A percentile compares a stretch with the other conserved stretches of the same genome.
Conservation (phyloP, 2,329 filamentous ascomycete species). For the Hypoxylon sp. region DNA sequence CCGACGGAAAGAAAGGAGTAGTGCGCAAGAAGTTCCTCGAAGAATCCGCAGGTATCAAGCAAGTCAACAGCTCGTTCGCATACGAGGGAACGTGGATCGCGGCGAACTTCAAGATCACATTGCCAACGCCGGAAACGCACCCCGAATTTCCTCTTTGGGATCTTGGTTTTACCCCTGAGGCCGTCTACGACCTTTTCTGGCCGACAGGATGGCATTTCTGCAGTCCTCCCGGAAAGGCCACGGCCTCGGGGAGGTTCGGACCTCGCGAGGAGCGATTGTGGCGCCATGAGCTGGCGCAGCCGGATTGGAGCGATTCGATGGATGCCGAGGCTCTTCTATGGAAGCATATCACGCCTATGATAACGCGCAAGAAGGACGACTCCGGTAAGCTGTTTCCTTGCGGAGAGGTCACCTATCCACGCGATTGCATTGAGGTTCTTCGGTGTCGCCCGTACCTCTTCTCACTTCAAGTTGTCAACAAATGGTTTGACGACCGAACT, state of each 20-base stretch:
- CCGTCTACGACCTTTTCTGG: constrained; percentile 59
- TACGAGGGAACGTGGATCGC: constrained; percentile 58
- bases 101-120: constrained; percentile 53
- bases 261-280: constrained; percentile 51
- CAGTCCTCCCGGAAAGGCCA: constrained; percentile 52
- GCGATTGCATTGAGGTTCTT: constrained; percentile 56
- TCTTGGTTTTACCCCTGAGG: constrained; percentile 54
- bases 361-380: constrained; percentile 47
- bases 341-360: constrained; percentile 41
- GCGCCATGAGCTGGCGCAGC: constrained; percentile 51
- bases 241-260: constrained; percentile 56
- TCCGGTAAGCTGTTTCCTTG: constrained; percentile 24
- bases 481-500: constrained; percentile 53
- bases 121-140: constrained; percentile 56
- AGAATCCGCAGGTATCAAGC: constrained; percentile 48
- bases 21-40: constrained; percentile 57
- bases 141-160: constrained; percentile 59
- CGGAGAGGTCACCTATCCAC: constrained; percentile 49
- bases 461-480: constrained; percentile 55
- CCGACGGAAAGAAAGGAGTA: constrained; percentile 58
- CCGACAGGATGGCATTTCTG: constrained; percentile 55
- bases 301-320: constrained; percentile 44
- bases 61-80: constrained; percentile 46
- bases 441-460: constrained; percentile 58
- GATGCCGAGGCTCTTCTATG: constrained; percentile 46